phyloP scores from a whole-genome alignment of 1,284 basidiomycete species.

The Austroboletus novae-zelandiae region DNA sequence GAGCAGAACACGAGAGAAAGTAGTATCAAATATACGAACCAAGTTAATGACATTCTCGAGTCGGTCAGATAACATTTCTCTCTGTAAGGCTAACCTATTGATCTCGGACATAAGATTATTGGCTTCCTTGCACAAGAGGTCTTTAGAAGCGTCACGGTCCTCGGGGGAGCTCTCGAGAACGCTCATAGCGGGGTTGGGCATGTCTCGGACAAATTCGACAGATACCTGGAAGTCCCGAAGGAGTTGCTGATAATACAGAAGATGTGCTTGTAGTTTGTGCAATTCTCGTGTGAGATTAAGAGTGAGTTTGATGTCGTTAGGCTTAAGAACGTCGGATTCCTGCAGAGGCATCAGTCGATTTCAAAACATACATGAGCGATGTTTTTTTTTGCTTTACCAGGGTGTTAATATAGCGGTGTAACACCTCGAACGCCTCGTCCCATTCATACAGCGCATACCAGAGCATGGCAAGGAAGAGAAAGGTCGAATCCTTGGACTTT shows the following conservation, averaged over 20 bases:
- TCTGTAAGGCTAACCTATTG: constrained; percentile 39
- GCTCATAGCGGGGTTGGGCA: constrained; percentile 43
- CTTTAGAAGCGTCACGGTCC: constrained; percentile 15
- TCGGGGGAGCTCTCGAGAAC: constrained; percentile 10
- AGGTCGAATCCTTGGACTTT: constrained; percentile 48
- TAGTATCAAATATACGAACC: constrained; percentile 9
- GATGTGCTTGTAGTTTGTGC: constrained; percentile 52
- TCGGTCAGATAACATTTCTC: constrained; percentile 44
- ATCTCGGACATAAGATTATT: constrained; percentile 45
- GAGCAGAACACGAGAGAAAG: background rate
- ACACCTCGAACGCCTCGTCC: constrained; percentile 52
- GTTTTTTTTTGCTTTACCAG: constrained; percentile 35
- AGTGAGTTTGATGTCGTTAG: constrained; percentile 39
- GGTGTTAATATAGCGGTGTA: constrained; percentile 46
- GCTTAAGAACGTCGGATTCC: constrained; percentile 43
- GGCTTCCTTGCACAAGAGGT: constrained; percentile 43
- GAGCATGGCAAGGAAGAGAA: constrained; percentile 49
- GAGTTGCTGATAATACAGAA: constrained; percentile 50
- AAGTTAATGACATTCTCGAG: constrained; percentile 54
- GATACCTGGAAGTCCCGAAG: constrained; percentile 52
- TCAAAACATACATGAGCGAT: background rate
- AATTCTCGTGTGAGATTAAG: constrained; percentile 35
- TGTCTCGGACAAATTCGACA: constrained; percentile 45
- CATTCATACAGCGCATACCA: constrained; percentile 60
- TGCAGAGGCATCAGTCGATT: constrained; percentile 15